phyloP scores from a whole-genome alignment of 352 stramenopile species.

The Phytophthora ramorum region DNA sequence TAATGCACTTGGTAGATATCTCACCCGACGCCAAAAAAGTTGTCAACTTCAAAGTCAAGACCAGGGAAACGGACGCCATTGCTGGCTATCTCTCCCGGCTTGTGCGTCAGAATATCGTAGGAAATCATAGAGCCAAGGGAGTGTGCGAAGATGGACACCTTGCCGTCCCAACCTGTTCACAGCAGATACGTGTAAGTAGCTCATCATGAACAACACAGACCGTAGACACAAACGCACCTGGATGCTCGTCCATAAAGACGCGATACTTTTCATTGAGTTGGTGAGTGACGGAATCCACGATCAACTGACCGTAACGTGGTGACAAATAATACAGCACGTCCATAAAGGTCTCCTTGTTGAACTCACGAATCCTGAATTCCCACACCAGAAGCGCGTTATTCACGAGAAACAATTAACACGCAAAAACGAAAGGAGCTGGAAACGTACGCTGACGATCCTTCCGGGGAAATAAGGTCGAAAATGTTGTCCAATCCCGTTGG shows the following conservation, averaged over 20 bases:
- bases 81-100: slow-evolving; percentile 55
- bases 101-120: slow-evolving; percentile 92
- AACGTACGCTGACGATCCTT: slow-evolving; percentile 72
- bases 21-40: slow-evolving; percentile 87
- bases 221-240: slow-evolving; percentile 37
- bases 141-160: slow-evolving; percentile 91
- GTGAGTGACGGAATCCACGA: slow-evolving; percentile 91
- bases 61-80: slow-evolving; percentile 82
- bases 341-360: slow-evolving; percentile 95
- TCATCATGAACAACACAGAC: neutral
- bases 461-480: slow-evolving; percentile 85
- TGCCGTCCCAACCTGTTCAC: slow-evolving; percentile 76
- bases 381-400: slow-evolving; percentile 1
- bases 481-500: slow-evolving; percentile 84
- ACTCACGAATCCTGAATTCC: slow-evolving; percentile 82
- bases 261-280: slow-evolving; percentile 92
- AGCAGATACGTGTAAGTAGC: neutral
- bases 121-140: slow-evolving; percentile 92
- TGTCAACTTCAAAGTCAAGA: slow-evolving; percentile 88
- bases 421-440: neutral
- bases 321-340: slow-evolving; percentile 95
- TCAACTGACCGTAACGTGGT: slow-evolving; percentile 90
- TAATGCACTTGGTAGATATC: slow-evolving; percentile 5
- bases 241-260: slow-evolving; percentile 90
- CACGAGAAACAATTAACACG: neutral